A percentile compares a stretch with the other conserved stretches of the same genome.
These are phyloP conservation scores for Pleurotus tuber-regium DNA, from an alignment of 768 basidiomycete genomes.

Conservation along the genomic window DNA sequence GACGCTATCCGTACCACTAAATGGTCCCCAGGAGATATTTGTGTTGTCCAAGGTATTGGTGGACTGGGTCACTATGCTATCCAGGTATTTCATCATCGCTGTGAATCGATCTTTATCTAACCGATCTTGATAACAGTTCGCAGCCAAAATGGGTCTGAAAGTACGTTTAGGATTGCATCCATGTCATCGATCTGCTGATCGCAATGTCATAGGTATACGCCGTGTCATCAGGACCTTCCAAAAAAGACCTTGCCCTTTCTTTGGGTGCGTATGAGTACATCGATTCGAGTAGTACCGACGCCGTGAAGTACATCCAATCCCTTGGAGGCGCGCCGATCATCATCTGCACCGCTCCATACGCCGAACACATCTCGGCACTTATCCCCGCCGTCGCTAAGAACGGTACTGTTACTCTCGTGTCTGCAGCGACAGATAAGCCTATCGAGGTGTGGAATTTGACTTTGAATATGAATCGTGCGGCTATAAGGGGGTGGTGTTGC, in stretches of 20 bases:
- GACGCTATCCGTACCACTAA: slow-evolving; percentile 6
- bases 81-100: slow-evolving; percentile 2
- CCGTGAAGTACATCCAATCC: slow-evolving; percentile 9
- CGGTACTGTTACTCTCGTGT: slow-evolving; percentile 9
- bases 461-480: slow-evolving; percentile 10
- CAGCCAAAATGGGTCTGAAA: slow-evolving; percentile 9
- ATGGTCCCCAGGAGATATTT: slow-evolving; percentile 11
- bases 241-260: slow-evolving; percentile 5
- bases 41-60: slow-evolving; percentile 11
- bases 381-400: slow-evolving; percentile 12
- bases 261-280: slow-evolving; percentile 10
- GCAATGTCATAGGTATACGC: background rate
- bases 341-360: slow-evolving; percentile 11
- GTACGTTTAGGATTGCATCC: too few species aligned
- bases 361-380: slow-evolving; percentile 3
- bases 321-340: slow-evolving; percentile 11
- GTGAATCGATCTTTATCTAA: background rate
- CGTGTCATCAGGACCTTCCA: slow-evolving; percentile 8
- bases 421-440: slow-evolving; percentile 9
- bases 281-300: slow-evolving; percentile 8
- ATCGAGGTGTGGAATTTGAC: slow-evolving; percentile 8
- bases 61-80: slow-evolving; percentile 11
- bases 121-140: background rate
- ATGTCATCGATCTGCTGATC: too few species aligned
- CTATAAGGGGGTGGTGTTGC: slow-evolving; percentile 8